These are phyloP conservation scores for Aspergillus caelatus DNA, from an alignment of 2,329 filamentous ascomycete species.

Conservation along the genomic window DNA sequence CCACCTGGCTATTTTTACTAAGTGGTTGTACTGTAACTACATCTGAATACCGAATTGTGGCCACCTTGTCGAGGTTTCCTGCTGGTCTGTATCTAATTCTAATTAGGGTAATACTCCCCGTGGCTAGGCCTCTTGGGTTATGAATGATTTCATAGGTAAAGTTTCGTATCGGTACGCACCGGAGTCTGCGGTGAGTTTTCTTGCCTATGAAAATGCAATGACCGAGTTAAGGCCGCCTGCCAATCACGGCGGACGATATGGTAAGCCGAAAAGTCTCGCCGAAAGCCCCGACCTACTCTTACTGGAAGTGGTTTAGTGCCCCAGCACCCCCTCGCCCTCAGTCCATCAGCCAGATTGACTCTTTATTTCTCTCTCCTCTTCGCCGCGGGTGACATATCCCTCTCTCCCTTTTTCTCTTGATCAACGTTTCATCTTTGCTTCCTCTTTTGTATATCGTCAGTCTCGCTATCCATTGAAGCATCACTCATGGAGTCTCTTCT, in stretches of 20 bases:
- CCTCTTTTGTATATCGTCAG: background rate
- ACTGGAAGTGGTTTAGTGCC: background rate
- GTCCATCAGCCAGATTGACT: background rate
- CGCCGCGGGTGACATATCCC: too few relatives aligned
- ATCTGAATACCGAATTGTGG: too few relatives aligned
- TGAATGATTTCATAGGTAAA: background rate
- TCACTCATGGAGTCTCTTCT: constrained; percentile 83
- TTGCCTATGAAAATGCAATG: background rate
- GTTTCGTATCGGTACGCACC: too few relatives aligned
- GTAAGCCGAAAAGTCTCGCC: constrained; percentile 8
- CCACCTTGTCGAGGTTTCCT: too few relatives aligned
- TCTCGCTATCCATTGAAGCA: constrained; percentile 7
- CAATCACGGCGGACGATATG: constrained; percentile 6
- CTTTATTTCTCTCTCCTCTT: constrained; percentile 5
- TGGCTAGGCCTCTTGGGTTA: too few relatives aligned
- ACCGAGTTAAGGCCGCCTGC: background rate
- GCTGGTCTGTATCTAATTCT: background rate
- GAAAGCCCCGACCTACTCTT: background rate
- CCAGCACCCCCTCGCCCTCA: background rate
- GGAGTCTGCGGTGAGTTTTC: too few relatives aligned
- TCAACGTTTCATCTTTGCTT: background rate
- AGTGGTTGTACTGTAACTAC: too few relatives aligned
- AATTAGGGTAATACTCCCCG: background rate
- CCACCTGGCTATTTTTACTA: too few relatives aligned
- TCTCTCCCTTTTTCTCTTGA: background rate